These are phyloP conservation scores for Phytophthora melonis DNA, from an alignment of 352 stramenopile species.

Conservation along the genomic window DNA sequence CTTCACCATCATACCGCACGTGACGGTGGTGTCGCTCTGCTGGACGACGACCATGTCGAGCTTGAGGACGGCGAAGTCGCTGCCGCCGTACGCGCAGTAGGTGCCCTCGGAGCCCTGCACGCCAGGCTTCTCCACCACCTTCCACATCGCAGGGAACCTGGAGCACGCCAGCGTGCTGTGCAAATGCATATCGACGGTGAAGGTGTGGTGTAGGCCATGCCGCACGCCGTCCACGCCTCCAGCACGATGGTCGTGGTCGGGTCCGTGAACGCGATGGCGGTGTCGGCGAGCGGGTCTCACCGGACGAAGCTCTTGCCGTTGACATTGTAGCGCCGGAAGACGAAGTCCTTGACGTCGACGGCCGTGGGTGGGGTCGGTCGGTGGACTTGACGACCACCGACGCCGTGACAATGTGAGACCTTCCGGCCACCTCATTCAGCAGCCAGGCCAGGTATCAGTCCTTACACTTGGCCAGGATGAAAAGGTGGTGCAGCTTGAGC, in stretches of 20 bases:
- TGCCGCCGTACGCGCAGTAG: slow-evolving; percentile 31
- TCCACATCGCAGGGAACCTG: slow-evolving; percentile 28
- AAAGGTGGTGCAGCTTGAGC: too few relatives aligned
- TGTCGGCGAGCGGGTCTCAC: slow-evolving; percentile 16
- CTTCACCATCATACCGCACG: slow-evolving; percentile 28
- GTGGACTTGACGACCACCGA: slow-evolving; percentile 31
- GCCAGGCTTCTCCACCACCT: slow-evolving; percentile 15
- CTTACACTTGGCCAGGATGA: too few relatives aligned
- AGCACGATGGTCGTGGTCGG: slow-evolving; percentile 49
- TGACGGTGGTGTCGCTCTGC: slow-evolving; percentile 1
- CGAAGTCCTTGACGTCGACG: slow-evolving; percentile 15
- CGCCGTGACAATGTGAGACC: slow-evolving; percentile 38
- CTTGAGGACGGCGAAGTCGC: slow-evolving; percentile 30
- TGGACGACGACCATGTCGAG: slow-evolving; percentile 9
- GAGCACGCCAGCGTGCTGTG: slow-evolving; percentile 35
- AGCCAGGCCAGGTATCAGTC: too few relatives aligned
- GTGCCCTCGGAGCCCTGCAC: slow-evolving; percentile 7
- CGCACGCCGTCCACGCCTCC: slow-evolving; percentile 69
- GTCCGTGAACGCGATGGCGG: slow-evolving; percentile 35
- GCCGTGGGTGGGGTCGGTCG: slow-evolving; percentile 1
- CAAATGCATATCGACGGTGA: slow-evolving; percentile 47
- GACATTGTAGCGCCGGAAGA: slow-evolving; percentile 65
- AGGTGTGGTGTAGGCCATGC: slow-evolving; percentile 32
- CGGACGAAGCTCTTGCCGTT: slow-evolving; percentile 10
- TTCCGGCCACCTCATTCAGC: too few relatives aligned